Percentiles rank a stretch among this genome's conserved stretches.
Evolutionary conservation across 2,329 filamentous ascomycete genomes (phyloP).

Genomic region (Ophiocordyceps camponoti-rufipedis): DNA sequence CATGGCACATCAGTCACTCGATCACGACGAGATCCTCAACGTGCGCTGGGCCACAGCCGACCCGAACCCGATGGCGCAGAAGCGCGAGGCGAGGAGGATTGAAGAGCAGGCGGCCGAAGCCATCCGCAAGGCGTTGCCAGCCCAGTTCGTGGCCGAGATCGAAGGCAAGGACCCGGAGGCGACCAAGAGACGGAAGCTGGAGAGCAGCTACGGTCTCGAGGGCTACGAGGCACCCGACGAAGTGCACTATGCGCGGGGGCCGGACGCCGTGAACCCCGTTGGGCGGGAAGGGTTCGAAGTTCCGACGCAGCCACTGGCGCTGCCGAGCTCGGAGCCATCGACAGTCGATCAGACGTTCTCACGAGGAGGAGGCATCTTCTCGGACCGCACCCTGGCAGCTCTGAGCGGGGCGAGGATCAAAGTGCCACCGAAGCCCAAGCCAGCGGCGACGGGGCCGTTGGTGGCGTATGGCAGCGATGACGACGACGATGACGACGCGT

Average conservation of each 20-base stretch:
- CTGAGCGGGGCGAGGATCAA: slow-evolving; percentile 41
- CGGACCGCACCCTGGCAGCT: slow-evolving; percentile 63
- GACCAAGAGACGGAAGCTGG: slow-evolving; percentile 72
- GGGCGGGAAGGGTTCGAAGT: slow-evolving; percentile 35
- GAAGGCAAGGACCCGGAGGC: slow-evolving; percentile 81
- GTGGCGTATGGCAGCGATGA: slow-evolving; percentile 86
- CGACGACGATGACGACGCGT: slow-evolving; percentile 32
- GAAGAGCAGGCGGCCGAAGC: slow-evolving; percentile 96
- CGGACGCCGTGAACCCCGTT: slow-evolving; percentile 43
- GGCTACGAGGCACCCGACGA: slow-evolving; percentile 91
- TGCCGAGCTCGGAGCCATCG: slow-evolving; percentile 20
- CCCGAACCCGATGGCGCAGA: slow-evolving; percentile 87
- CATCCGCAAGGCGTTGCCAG: slow-evolving; percentile 70
- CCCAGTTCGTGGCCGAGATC: slow-evolving; percentile 81
- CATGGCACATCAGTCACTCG: slow-evolving; percentile 86
- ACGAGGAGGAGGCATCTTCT: slow-evolving; percentile 50
- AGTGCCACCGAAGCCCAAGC: slow-evolving; percentile 34
- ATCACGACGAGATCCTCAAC: slow-evolving; percentile 84
- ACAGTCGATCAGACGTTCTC: slow-evolving; percentile 18
- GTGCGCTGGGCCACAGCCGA: slow-evolving; percentile 95
- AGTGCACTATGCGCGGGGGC: slow-evolving; percentile 74
- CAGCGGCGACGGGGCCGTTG: slow-evolving; percentile 45
- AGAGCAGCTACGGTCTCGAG: slow-evolving; percentile 73
- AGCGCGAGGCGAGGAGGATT: slow-evolving; percentile 70
- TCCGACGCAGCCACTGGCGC: slow-evolving; percentile 32